Percentiles rank a stretch among this genome's conserved stretches.
Evolutionary conservation across 176 grass and related monocot genomes (phyloP).

Genomic region (Olyra latifolia): DNA sequence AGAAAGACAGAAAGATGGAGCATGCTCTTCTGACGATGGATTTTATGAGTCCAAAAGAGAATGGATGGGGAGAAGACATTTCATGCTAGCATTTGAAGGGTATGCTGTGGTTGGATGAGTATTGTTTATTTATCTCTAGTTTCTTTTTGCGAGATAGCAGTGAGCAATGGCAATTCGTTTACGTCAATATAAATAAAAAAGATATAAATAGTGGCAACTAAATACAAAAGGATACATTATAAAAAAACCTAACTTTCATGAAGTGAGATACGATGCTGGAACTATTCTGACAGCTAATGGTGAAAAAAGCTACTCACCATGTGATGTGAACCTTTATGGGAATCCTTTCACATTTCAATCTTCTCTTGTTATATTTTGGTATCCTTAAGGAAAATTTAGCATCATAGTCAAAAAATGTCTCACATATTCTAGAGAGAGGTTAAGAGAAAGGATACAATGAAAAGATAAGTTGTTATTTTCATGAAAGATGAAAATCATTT

Average conservation of each 20-base stretch:
- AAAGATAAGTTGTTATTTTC: not conserved
- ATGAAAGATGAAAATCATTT: slow-evolving; percentile 29
- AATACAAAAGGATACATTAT: not conserved
- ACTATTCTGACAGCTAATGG: slow-evolving; percentile 1
- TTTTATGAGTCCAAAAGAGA: slow-evolving; percentile 96
- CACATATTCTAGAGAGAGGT: slow-evolving; percentile 8
- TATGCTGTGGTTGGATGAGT: slow-evolving; percentile 41
- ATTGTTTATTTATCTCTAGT: slow-evolving; percentile 35
- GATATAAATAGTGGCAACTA: not conserved
- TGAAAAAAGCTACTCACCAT: slow-evolving; percentile 14
- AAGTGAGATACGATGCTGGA: slow-evolving; percentile 16
- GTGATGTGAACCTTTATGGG: not conserved
- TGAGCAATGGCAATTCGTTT: not conserved
- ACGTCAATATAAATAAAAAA: not conserved
- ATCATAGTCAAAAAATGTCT: not conserved
- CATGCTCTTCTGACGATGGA: slow-evolving; percentile 58
- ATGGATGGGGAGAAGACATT: slow-evolving; percentile 93
- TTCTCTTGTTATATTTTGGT: not conserved
- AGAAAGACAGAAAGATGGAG: slow-evolving; percentile 62
- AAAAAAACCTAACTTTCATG: slow-evolving; percentile 13
- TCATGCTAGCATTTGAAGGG: slow-evolving; percentile 83
- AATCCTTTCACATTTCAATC: not conserved
- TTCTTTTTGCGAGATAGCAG: not conserved
- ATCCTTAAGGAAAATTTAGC: not conserved
- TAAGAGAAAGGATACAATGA: not conserved